Evolutionary conservation across 192 early-diverging fungal genomes (phyloP).

Genomic region (Martensiomyces pterosporus): DNA sequence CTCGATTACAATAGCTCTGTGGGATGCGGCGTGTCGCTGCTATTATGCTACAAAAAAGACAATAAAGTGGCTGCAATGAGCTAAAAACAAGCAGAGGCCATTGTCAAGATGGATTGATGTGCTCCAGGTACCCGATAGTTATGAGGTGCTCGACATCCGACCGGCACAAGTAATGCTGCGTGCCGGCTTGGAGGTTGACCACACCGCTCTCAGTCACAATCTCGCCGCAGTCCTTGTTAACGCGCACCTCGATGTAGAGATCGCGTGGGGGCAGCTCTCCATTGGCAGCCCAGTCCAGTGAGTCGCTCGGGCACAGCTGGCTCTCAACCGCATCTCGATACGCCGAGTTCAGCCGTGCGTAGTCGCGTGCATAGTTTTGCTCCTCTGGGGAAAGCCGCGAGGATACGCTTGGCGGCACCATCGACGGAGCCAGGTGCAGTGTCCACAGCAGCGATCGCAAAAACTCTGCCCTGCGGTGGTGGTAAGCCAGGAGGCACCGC

Average conservation of each 20-base stretch:
- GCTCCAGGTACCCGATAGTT: constrained; percentile 75
- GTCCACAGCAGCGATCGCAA: constrained; percentile 59
- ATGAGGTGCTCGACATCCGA: constrained; percentile 90
- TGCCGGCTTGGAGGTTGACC: constrained; percentile 69
- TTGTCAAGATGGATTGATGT: constrained; percentile 63
- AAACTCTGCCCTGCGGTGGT: constrained; percentile 66
- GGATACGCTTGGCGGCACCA: constrained; percentile 20
- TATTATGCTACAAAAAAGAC: too few relatives aligned
- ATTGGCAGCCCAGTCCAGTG: constrained; percentile 70
- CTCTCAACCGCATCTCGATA: constrained; percentile 56
- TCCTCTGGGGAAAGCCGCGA: constrained; percentile 27
- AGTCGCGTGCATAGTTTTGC: constrained; percentile 50
- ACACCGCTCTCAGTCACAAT: constrained; percentile 83
- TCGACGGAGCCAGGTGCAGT: constrained; percentile 38
- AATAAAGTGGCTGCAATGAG: too few relatives aligned
- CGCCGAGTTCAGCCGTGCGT: constrained; percentile 59
- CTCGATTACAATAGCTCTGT: too few relatives aligned
- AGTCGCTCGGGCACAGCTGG: constrained; percentile 39
- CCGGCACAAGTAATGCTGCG: constrained; percentile 80
- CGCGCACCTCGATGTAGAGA: constrained; percentile 87
- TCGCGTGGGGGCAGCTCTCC: constrained; percentile 83
- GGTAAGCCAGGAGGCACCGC: constrained; percentile 86
- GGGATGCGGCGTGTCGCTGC: too few relatives aligned
- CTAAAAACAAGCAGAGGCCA: too few relatives aligned
- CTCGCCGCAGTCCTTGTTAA: constrained; percentile 84